Conservation (phyloP, 768 basidiomycete species). For the Russula dissimulans region DNA sequence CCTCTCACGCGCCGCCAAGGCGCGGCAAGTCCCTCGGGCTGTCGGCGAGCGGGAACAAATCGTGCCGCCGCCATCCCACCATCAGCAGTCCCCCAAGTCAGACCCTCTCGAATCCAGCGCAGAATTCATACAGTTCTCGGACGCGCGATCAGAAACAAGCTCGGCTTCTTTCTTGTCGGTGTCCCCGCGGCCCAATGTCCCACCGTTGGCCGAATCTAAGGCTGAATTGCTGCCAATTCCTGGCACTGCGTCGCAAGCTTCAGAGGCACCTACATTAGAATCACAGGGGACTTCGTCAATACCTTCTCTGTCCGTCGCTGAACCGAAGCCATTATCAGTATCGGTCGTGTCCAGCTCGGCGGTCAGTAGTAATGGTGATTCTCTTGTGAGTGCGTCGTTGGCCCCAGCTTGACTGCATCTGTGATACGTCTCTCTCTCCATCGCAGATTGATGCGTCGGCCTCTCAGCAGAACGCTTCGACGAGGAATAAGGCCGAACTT, state of each 20-base stretch:
- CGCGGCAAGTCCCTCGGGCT: slow-evolving; percentile 10
- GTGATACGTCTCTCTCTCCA: neutral
- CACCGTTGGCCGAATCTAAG: slow-evolving; percentile 32
- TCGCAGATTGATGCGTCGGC: slow-evolving; percentile 12
- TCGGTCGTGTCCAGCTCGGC: slow-evolving; percentile 20
- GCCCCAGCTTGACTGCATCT: neutral
- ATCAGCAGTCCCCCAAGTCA: slow-evolving; percentile 13
- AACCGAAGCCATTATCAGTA: slow-evolving; percentile 11
- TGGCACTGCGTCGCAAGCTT: slow-evolving; percentile 9
- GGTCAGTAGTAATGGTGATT: slow-evolving; percentile 17
- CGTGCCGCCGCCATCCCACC: neutral
- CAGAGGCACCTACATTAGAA: slow-evolving; percentile 16
- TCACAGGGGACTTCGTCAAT: neutral
- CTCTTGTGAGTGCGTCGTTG: neutral
- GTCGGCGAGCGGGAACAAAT: slow-evolving; percentile 6
- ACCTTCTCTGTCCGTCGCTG: neutral
- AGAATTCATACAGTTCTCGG: slow-evolving; percentile 28
- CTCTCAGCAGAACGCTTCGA: slow-evolving; percentile 19
- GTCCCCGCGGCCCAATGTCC: slow-evolving; percentile 34
- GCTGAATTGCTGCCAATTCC: slow-evolving; percentile 23
- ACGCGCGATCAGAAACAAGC: slow-evolving; percentile 37
- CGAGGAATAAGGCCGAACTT: slow-evolving; percentile 65
- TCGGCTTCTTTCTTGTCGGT: slow-evolving; percentile 34
- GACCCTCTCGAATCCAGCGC: slow-evolving; percentile 30
- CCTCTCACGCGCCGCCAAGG: slow-evolving; percentile 30